phyloP scores from a whole-genome alignment of 768 basidiomycete genomes.

The Trametopsis cervina region DNA sequence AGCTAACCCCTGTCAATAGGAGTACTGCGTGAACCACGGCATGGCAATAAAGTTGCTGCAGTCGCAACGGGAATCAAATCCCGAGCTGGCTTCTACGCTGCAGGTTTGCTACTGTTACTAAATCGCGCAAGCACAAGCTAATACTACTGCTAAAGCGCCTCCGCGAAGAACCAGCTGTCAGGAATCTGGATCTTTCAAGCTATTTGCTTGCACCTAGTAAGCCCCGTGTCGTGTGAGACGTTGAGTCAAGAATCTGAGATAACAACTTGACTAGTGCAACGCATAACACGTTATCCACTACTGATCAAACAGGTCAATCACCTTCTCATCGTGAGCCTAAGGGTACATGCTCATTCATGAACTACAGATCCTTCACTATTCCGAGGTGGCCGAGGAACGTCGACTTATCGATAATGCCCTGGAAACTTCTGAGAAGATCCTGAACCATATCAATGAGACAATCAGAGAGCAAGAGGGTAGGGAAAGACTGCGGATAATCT shows the following conservation, averaged over 20 bases:
- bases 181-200: slow-evolving; percentile 84
- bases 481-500: slow-evolving; percentile 69
- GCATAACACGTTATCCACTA: slow-evolving; percentile 90
- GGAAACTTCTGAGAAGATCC: slow-evolving; percentile 60
- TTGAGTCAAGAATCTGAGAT: neutral
- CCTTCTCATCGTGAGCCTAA: neutral
- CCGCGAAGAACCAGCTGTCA: slow-evolving; percentile 67
- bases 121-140: slow-evolving; percentile 1
- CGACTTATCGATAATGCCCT: slow-evolving; percentile 47
- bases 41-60: slow-evolving; percentile 73
- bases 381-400: slow-evolving; percentile 59
- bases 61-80: slow-evolving; percentile 60
- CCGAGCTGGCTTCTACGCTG: slow-evolving; percentile 56
- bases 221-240: slow-evolving; percentile 17
- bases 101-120: slow-evolving; percentile 38
- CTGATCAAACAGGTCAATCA: slow-evolving; percentile 65
- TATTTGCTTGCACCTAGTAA: slow-evolving; percentile 88
- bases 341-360: neutral
- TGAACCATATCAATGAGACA: slow-evolving; percentile 81
- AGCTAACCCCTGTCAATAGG: slow-evolving; percentile 31
- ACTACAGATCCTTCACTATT: slow-evolving; percentile 68
- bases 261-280: slow-evolving; percentile 64
- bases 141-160: slow-evolving; percentile 41
- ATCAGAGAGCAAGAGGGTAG: slow-evolving; percentile 79
- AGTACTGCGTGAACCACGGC: slow-evolving; percentile 87